Evolutionary conservation across 495 filamentous ascomycete species (phyloP).

Genomic region (Pyrenula massariospora): DNA sequence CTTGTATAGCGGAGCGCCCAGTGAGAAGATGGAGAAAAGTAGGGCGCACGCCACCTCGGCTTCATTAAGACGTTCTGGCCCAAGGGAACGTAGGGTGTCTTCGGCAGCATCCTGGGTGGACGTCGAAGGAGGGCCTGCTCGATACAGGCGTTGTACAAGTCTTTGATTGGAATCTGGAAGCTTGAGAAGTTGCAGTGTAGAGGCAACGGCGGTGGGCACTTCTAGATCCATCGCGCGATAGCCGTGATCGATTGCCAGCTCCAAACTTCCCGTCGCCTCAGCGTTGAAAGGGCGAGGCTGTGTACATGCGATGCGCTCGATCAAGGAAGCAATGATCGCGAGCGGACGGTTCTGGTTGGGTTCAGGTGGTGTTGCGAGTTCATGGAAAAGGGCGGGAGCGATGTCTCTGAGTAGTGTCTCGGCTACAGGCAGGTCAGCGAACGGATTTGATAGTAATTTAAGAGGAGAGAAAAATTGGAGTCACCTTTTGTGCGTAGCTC

Average conservation of each 20-base stretch:
- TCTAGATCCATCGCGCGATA: slow-evolving; percentile 49
- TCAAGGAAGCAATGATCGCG: slow-evolving; percentile 58
- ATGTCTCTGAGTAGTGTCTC: slow-evolving; percentile 72
- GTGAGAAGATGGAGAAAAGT: slow-evolving; percentile 68
- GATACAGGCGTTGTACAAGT: slow-evolving; percentile 67
- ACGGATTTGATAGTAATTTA: slow-evolving; percentile 7
- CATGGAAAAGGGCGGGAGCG: slow-evolving; percentile 60
- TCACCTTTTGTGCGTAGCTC: slow-evolving; percentile 86
- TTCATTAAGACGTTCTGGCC: slow-evolving; percentile 61
- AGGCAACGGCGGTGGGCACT: slow-evolving; percentile 58
- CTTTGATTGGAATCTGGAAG: slow-evolving; percentile 52
- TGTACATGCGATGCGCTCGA: slow-evolving; percentile 72
- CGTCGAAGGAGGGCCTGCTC: slow-evolving; percentile 53
- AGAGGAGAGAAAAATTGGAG: slow-evolving; percentile 6
- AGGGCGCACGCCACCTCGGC: slow-evolving; percentile 72
- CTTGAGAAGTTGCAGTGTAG: slow-evolving; percentile 62
- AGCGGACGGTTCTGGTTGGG: slow-evolving; percentile 50
- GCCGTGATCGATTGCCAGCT: slow-evolving; percentile 52
- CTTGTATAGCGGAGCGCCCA: slow-evolving; percentile 55
- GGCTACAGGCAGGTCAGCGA: slow-evolving; percentile 38
- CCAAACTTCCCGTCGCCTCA: slow-evolving; percentile 55
- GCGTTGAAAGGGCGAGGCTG: slow-evolving; percentile 74
- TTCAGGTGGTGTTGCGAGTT: slow-evolving; percentile 46
- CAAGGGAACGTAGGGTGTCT: slow-evolving; percentile 54
- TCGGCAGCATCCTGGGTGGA: slow-evolving; percentile 38